These are phyloP conservation scores for Tripterygium wilfordii DNA, from an alignment of 177 flowering plant genomes.

Conservation along the genomic window DNA sequence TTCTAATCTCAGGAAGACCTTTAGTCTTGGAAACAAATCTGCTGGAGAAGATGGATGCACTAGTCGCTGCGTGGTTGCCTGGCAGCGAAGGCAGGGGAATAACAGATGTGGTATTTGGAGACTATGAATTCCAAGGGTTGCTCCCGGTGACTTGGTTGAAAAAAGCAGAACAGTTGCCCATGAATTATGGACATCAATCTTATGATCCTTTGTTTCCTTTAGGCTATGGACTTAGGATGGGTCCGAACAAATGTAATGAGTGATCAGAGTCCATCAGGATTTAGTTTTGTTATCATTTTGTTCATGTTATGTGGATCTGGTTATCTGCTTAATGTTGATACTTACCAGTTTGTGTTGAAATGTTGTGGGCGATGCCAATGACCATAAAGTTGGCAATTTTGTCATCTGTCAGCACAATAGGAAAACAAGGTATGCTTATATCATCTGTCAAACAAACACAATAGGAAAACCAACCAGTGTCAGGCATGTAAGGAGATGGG, in stretches of 20 bases:
- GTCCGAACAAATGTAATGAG: no score
- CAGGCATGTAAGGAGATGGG: conserved; percentile 20
- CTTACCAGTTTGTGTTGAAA: no score
- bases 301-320: no score
- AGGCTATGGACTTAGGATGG: no score
- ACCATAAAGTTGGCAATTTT: no score
- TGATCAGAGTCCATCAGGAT: no score
- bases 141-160: conserved; percentile 76
- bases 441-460: no score
- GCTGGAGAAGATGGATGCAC: conserved; percentile 58
- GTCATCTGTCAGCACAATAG: no score
- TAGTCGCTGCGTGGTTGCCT: conserved; percentile 85
- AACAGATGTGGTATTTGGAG: conserved; percentile 75
- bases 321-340: no score
- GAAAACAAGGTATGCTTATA: no score
- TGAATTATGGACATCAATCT: conserved; percentile 29
- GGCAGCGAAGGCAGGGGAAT: conserved; percentile 76
- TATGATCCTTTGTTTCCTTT: conserved; percentile 67
- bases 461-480: conserved; percentile 17
- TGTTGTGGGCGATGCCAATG: no score
- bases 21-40: conserved; percentile 45
- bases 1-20: conserved; percentile 76
- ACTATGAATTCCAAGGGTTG: conserved; percentile 52
- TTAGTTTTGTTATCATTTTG: no score
- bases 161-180: conserved; percentile 42